These are phyloP conservation scores for Amylostereum areolatum DNA, from an alignment of 1,284 basidiomycete species.

Conservation along the genomic window DNA sequence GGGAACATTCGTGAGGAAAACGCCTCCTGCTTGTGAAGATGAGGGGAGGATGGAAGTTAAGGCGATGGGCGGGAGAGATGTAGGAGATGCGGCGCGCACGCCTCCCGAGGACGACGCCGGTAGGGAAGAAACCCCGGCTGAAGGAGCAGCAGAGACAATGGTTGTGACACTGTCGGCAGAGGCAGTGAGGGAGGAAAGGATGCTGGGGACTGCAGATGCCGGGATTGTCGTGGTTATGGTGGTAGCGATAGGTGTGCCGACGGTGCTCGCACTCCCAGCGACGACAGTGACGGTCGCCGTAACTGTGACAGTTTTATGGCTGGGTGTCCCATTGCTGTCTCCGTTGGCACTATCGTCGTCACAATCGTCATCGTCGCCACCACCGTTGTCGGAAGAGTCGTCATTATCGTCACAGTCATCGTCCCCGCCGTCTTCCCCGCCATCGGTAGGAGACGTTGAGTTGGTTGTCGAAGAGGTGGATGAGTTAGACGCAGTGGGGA, in stretches of 20 bases:
- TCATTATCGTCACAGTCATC: not conserved
- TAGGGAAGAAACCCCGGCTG: too few species aligned
- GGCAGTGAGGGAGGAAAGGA: conserved; percentile 31
- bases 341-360: not conserved
- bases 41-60: too few species aligned
- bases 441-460: not conserved
- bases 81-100: too few species aligned
- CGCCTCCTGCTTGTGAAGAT: too few species aligned
- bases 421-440: not conserved
- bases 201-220: conserved; percentile 34
- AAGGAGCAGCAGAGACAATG: too few species aligned
- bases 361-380: not conserved
- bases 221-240: conserved; percentile 37
- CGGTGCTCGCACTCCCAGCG: conserved; percentile 4
- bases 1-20: too few species aligned
- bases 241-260: conserved; percentile 19
- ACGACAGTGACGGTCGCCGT: conserved; percentile 18
- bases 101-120: too few species aligned
- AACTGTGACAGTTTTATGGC: conserved; percentile 22
- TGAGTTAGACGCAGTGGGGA: conserved; percentile 13
- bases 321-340: conserved; percentile 11
- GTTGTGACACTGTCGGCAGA: too few species aligned
- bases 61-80: too few species aligned
- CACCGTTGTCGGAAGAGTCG: not conserved
- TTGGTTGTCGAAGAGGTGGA: conserved; percentile 1